Percentiles rank a stretch among this genome's conserved stretches.
phyloP scores from a whole-genome alignment of 805 yeast species.

The Candida nonsorbophila region DNA sequence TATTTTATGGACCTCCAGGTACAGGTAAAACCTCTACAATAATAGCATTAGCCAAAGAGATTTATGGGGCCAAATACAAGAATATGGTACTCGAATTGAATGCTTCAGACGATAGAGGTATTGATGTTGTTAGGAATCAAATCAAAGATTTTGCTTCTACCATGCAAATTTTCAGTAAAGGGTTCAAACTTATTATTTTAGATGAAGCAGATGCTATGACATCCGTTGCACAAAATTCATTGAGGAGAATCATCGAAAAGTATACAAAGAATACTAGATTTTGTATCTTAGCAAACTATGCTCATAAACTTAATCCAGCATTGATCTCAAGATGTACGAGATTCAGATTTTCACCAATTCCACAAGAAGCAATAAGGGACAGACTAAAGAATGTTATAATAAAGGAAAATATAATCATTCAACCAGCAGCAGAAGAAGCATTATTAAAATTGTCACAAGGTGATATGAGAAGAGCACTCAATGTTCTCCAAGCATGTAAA shows the following conservation, averaged over 20 bases:
- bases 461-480: constrained; percentile 93
- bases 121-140: constrained; percentile 95
- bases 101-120: constrained; percentile 94
- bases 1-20: constrained; percentile 94
- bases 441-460: constrained; percentile 76
- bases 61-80: constrained; percentile 74
- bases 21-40: constrained; percentile 90
- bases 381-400: constrained; percentile 66
- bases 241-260: constrained; percentile 81
- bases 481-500: constrained; percentile 89
- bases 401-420: constrained; percentile 57
- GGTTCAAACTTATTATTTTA: constrained; percentile 84
- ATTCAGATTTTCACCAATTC: constrained; percentile 84
- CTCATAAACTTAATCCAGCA: constrained; percentile 95
- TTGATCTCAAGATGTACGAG: constrained; percentile 90
- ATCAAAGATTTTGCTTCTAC: constrained; percentile 96
- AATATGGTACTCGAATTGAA: constrained; percentile 93
- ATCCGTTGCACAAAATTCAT: constrained; percentile 77
- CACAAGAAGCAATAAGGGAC: constrained; percentile 58
- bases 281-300: constrained; percentile 91
- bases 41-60: constrained; percentile 72
- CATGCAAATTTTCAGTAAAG: constrained; percentile 81
- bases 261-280: constrained; percentile 93
- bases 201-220: constrained; percentile 98
- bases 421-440: constrained; percentile 56